Base-by-base conservation (phyloP, 192 early-diverging fungal genomes). In the Entomortierella parvispora region DNA sequence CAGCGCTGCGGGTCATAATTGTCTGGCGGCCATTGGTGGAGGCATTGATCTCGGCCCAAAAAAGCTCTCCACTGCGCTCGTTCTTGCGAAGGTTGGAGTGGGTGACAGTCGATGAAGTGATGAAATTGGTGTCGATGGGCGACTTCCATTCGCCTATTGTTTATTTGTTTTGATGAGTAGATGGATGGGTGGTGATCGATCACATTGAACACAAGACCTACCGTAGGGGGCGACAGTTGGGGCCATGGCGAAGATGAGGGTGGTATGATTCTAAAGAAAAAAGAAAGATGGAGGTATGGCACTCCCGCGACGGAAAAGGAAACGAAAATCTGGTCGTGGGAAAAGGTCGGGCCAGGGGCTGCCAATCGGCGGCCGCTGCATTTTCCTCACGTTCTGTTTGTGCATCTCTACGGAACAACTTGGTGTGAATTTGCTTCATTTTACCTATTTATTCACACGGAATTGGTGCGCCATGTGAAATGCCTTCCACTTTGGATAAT, bases 91-190 rank as follows among this genome's bases (percentile, higher is more conserved):
- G 31, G 47, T 68, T 62, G 4, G 65, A 58, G 29, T 49, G 20
- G 4, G 60, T 52, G 40, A 52, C 29, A 29, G 74, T 77, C 17
- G 74, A 77, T 18, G 60, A 62, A 17, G 74, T 77, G 74, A 77
- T 77, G 65, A 77, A 77, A 29, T 68, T 32, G 47, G 45, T 55
- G 43, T 77, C 74, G 23, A 77, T 77, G 42, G 74, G 74, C 15
- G 74, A 77, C 61, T 68, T 68, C 74, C 74, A 77, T 26, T 77
- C 74, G 32, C 74, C 74, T 77, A 44, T 45, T 49, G 31, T 12
- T n/a, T n/a, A 40, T n/a, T 31, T 3, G 23, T 8, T 1, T 17
- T 25, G 12, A 12, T 20, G 26, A 43, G 7, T 3, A 34, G n/a
- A 0, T 3, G 44, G 20, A 52, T 10, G 22, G 32, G 22, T 2